phyloP scores from a whole-genome alignment of 2,329 filamentous ascomycete genomes.

The Moelleriella libera region DNA sequence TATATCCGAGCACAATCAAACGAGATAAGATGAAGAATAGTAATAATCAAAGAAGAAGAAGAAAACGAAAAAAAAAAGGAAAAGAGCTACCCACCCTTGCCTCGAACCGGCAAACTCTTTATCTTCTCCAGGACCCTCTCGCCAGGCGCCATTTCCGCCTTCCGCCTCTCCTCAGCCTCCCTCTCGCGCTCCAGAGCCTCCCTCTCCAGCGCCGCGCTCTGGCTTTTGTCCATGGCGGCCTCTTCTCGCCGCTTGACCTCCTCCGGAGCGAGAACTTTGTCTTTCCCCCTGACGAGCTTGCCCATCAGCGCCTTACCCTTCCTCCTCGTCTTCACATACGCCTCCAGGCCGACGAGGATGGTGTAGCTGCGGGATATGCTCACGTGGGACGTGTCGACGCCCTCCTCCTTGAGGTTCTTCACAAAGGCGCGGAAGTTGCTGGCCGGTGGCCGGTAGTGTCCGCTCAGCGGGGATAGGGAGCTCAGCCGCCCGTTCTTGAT shows the following conservation, averaged over 20 bases:
- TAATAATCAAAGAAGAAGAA: too few species aligned
- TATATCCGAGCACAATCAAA: too few species aligned
- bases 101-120: slow-evolving; percentile 15
- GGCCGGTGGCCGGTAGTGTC: slow-evolving; percentile 75
- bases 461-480: slow-evolving; percentile 56
- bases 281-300: slow-evolving; percentile 36
- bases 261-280: slow-evolving; percentile 48
- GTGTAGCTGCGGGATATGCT: slow-evolving; percentile 72
- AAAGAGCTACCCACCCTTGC: slow-evolving; percentile 1
- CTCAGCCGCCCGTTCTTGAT: slow-evolving; percentile 69
- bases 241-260: slow-evolving; percentile 42
- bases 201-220: slow-evolving; percentile 40
- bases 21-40: too few species aligned
- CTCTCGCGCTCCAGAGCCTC: slow-evolving; percentile 24
- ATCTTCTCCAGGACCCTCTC: slow-evolving; percentile 26
- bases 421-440: slow-evolving; percentile 76
- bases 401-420: slow-evolving; percentile 52
- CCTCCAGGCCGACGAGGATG: slow-evolving; percentile 68
- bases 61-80: too few species aligned
- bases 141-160: slow-evolving; percentile 13
- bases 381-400: slow-evolving; percentile 67
- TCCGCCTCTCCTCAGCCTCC: slow-evolving; percentile 22
- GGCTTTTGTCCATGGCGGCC: slow-evolving; percentile 43
- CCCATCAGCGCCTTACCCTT: slow-evolving; percentile 43
- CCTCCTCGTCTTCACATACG: slow-evolving; percentile 55